phyloP scores from a whole-genome alignment of 768 basidiomycete genomes.

The Piloderma croceum region DNA sequence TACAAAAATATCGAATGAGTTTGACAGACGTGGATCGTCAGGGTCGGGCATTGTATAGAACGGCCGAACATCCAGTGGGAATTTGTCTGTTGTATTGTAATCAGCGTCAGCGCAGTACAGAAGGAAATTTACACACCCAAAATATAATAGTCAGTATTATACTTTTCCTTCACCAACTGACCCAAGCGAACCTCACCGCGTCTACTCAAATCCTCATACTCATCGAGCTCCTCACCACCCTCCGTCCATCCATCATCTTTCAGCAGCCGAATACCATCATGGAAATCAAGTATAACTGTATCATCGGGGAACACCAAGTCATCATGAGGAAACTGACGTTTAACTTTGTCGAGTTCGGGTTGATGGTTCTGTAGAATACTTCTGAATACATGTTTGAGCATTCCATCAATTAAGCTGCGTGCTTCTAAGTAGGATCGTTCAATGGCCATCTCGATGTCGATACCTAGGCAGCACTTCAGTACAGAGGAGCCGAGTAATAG shows the following conservation, averaged over 20 bases:
- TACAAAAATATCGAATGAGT: constrained; percentile 56
- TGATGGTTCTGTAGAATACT: constrained; percentile 32
- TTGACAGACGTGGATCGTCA: constrained; percentile 36
- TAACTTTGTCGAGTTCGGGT: constrained; percentile 30
- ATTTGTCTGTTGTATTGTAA: too few species aligned
- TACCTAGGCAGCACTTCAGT: constrained; percentile 53
- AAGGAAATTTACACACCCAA: too few species aligned
- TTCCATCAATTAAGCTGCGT: constrained; percentile 38
- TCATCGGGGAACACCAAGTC: constrained; percentile 51
- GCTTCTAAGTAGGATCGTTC: constrained; percentile 51
- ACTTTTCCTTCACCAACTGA: constrained; percentile 43
- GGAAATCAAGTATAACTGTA: constrained; percentile 45
- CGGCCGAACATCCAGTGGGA: constrained; percentile 44
- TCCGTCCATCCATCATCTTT: constrained; percentile 37
- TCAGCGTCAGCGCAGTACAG: not conserved
- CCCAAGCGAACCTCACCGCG: constrained; percentile 45
- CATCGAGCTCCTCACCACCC: constrained; percentile 28
- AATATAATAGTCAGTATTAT: constrained; percentile 51
- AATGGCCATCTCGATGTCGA: constrained; percentile 50
- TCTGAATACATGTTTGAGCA: constrained; percentile 40
- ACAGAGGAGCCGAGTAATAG: too few species aligned
- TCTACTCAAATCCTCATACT: constrained; percentile 49
- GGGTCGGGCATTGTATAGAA: constrained; percentile 56
- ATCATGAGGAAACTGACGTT: constrained; percentile 47
- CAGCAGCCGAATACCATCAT: constrained; percentile 49